phyloP scores from a whole-genome alignment of 2,329 filamentous ascomycete genomes.

The Phoma herbarum region DNA sequence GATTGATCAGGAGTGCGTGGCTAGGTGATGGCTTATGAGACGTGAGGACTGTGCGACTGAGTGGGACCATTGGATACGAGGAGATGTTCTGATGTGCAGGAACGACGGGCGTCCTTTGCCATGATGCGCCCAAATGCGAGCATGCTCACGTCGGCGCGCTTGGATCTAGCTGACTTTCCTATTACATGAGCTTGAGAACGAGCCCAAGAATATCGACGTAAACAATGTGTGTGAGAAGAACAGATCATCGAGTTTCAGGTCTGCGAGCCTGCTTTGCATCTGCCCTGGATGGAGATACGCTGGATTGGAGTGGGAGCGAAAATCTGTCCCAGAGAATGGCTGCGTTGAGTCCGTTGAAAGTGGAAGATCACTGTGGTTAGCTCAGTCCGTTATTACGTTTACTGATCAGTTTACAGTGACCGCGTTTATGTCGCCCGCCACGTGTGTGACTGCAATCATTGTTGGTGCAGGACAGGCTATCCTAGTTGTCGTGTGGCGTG shows the following conservation, averaged over 20 bases:
- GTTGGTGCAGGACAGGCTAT: slow-evolving; percentile 3
- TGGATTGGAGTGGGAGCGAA: background rate
- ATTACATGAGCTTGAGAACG: background rate
- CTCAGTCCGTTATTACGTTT: slow-evolving; percentile 6
- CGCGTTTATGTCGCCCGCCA: slow-evolving; percentile 1
- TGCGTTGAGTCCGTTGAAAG: background rate
- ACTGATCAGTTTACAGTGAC: background rate
- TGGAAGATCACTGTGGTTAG: background rate
- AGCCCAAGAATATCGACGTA: too few species aligned
- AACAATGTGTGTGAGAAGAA: too few species aligned
- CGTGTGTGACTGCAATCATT: slow-evolving; percentile 3
- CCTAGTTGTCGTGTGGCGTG: slow-evolving; percentile 7
- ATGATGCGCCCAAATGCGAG: background rate
- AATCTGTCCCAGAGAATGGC: background rate
- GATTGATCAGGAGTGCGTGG: background rate
- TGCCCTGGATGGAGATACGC: background rate
- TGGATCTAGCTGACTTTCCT: background rate
- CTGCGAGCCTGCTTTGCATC: background rate
- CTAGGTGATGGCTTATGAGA: background rate
- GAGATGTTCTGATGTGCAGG: background rate
- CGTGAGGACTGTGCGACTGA: background rate
- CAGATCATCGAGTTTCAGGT: too few species aligned
- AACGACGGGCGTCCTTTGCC: background rate
- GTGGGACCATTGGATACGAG: slow-evolving; percentile 5
- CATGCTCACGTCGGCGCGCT: background rate